Evolutionary conservation across 805 yeast genomes (phyloP), one percentile per base, ranked within the genome.

Genomic region (Candida saitoana): DNA sequence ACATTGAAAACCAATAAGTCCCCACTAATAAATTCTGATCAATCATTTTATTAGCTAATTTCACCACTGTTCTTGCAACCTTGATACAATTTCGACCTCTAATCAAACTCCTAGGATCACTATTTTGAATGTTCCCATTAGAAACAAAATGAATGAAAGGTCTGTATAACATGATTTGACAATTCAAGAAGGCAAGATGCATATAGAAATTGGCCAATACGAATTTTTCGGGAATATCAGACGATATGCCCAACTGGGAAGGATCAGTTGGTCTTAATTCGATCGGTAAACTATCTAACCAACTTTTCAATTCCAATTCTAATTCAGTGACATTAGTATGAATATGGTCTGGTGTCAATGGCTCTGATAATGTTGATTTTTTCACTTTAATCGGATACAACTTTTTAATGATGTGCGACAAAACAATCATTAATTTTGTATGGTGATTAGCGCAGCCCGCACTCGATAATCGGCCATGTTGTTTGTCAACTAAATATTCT

Each of bases 1-100:
- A 89, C 55, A 86, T 84, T 5, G 93, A 81, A 56, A 87, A 89
- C 96, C 96, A 88, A 56, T 89, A 90, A 2, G 93, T 85, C 1
- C 96, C 96, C 49, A 82, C 78, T 31, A 89, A 66, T 60, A 87
- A 71, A 44, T 82, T 73, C 47, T 80, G 78, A 49, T 77, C 74
- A 47, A 84, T 80, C 88, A 89, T 79, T 54, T 84, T 88, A 51
- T 84, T 80, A 0, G 96, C 88, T 43, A 87, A 59, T 52, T 82
- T 81, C 14, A 89, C 89, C 20, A 86, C 95, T 52, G 84, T 79
- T 44, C 93, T 71, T 0, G 96, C 90, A 7, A 87, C 88, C 50
- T 83, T 80, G 41, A 89, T 82, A 63, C 96, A 89, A 52, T 85
- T 85, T 51, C 83, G 74, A 0, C 96, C 95, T 57, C 88, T 75